Conservation (phyloP, 495 filamentous ascomycete species). For the Penicillium malachiteum region DNA sequence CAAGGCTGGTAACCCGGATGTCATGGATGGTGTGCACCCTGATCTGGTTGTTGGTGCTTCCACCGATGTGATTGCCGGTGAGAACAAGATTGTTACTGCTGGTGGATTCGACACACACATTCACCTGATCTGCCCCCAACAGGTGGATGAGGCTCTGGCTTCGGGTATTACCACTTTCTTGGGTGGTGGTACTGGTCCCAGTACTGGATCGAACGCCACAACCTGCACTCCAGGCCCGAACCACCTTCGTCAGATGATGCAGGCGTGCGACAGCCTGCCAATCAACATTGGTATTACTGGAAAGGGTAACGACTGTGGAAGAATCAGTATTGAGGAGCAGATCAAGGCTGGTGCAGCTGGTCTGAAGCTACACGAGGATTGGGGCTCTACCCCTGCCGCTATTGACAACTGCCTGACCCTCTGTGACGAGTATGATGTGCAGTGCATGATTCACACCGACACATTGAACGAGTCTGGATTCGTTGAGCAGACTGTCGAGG, state of each 20-base stretch:
- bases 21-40: conserved; percentile 84
- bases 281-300: conserved; percentile 93
- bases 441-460: conserved; percentile 96
- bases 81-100: conserved; percentile 89
- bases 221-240: conserved; percentile 88
- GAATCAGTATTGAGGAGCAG: conserved; percentile 73
- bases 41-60: conserved; percentile 83
- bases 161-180: conserved; percentile 91
- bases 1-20: conserved; percentile 94
- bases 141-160: conserved; percentile 80
- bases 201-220: conserved; percentile 90
- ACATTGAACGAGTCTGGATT: conserved; percentile 97
- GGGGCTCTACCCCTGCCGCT: conserved; percentile 88
- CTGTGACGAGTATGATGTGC: conserved; percentile 88
- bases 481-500: conserved; percentile 85
- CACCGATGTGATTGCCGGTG: conserved; percentile 94
- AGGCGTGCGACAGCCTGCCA: conserved; percentile 82
- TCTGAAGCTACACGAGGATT: conserved; percentile 96
- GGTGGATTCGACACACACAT: conserved; percentile 93
- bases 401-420: conserved; percentile 88
- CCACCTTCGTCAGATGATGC: conserved; percentile 90
- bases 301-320: conserved; percentile 89
- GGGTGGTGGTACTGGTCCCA: conserved; percentile 92
- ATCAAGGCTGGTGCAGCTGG: conserved; percentile 81
- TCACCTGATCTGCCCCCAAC: conserved; percentile 96